A percentile compares a stretch with the other conserved stretches of the same genome.
Conservation (phyloP, 2,329 filamentous ascomycete species). For the Sporothrix dimorphospora region DNA sequence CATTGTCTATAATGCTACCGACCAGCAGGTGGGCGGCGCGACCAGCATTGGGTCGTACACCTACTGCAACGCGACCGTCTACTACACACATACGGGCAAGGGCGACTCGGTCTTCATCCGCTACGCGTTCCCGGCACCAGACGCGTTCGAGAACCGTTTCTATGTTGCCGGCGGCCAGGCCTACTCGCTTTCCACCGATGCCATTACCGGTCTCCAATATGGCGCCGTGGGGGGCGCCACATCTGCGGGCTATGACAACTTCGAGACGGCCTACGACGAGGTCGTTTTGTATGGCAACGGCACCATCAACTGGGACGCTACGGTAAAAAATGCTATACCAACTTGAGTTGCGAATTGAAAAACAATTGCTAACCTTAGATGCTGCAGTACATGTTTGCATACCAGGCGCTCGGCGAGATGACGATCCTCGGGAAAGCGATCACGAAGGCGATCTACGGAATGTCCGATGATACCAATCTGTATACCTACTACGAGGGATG, state of each 20-base stretch:
- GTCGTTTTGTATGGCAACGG: slow-evolving; percentile 53
- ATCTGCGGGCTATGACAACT: slow-evolving; percentile 36
- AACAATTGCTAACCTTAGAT: too few relatives aligned
- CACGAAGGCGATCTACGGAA: slow-evolving; percentile 46
- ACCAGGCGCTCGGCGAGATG: slow-evolving; percentile 57
- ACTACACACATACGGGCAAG: slow-evolving; percentile 34
- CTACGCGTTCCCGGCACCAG: slow-evolving; percentile 43
- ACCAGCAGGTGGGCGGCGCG: background rate
- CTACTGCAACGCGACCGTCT: background rate
- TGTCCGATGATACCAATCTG: slow-evolving; percentile 37
- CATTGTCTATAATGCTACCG: too few relatives aligned
- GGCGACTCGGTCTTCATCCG: slow-evolving; percentile 41
- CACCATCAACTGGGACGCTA: slow-evolving; percentile 54
- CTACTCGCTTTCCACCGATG: slow-evolving; percentile 38
- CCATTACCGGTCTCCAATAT: too few relatives aligned
- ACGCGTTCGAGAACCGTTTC: slow-evolving; percentile 50
- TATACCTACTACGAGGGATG: slow-evolving; percentile 58
- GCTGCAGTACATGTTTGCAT: slow-evolving; percentile 56
- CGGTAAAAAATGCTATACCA: too few relatives aligned
- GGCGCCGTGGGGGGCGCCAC: slow-evolving; percentile 43
- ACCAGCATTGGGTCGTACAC: background rate
- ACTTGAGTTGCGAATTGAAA: too few relatives aligned
- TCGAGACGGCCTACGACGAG: slow-evolving; percentile 46
- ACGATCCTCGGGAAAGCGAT: slow-evolving; percentile 51
- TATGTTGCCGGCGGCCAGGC: slow-evolving; percentile 51